Evolutionary conservation across 2,329 filamentous ascomycete genomes (phyloP).

Genomic region (Scedosporium aurantiacum): DNA sequence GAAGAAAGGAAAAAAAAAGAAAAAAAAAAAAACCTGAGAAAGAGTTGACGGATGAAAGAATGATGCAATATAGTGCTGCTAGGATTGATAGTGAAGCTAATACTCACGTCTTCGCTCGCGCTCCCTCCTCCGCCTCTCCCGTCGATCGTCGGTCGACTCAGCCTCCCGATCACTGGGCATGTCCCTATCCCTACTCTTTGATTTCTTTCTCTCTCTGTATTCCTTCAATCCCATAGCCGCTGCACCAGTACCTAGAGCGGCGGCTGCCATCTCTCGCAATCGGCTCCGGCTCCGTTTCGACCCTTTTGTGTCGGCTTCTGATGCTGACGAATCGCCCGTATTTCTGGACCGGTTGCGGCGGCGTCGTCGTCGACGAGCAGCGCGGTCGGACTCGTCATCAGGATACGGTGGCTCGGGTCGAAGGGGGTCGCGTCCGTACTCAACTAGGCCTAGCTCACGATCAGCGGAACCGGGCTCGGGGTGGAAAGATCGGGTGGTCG

Average conservation of each 20-base stretch:
- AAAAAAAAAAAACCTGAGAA: neutral
- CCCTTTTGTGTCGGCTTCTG: conserved; percentile 16
- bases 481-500: conserved; percentile 37
- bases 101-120: conserved; percentile 22
- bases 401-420: conserved; percentile 25
- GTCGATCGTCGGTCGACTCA: conserved; percentile 8
- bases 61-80: too few relatives aligned
- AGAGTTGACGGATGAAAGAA: too few relatives aligned
- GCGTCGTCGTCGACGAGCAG: conserved; percentile 13
- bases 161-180: neutral
- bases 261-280: conserved; percentile 43
- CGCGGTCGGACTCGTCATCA: conserved; percentile 12
- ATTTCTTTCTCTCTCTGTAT: conserved; percentile 26
- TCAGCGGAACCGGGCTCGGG: conserved; percentile 43
- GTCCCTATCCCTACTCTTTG: conserved; percentile 7
- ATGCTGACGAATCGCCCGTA: conserved; percentile 4
- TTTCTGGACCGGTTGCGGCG: conserved; percentile 13
- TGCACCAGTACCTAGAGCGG: conserved; percentile 43
- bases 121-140: conserved; percentile 24
- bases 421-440: conserved; percentile 52
- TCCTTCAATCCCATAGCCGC: conserved; percentile 54
- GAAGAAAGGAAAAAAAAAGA: neutral
- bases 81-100: too few relatives aligned
- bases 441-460: conserved; percentile 57
- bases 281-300: conserved; percentile 43